A percentile compares a stretch with the other conserved stretches of the same genome.
These are phyloP conservation scores for Phylloporus sp. DNA, from an alignment of 768 basidiomycete species.

Conservation along the genomic window DNA sequence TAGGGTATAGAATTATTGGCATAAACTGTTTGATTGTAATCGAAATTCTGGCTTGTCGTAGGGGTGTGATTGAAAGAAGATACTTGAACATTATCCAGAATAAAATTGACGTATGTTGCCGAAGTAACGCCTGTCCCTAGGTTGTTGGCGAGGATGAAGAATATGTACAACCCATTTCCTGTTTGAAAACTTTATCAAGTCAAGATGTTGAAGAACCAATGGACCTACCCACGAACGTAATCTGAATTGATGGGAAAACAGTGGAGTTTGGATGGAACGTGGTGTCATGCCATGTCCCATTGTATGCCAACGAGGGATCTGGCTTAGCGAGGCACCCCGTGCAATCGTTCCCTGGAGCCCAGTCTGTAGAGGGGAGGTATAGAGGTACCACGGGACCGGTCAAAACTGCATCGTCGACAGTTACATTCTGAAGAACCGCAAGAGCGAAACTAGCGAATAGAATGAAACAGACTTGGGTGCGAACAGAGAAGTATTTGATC, in stretches of 20 bases:
- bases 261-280: not conserved
- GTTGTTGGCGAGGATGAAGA: constrained; percentile 15
- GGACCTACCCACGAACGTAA: constrained; percentile 13
- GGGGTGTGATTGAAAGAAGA: constrained; percentile 6
- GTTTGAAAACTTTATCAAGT: not conserved
- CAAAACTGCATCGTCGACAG: constrained; percentile 15
- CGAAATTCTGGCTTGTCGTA: not conserved
- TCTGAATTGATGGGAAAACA: not conserved
- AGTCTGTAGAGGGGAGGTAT: constrained; percentile 6
- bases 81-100: constrained; percentile 2
- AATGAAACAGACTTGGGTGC: not conserved
- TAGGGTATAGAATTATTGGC: not conserved
- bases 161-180: constrained; percentile 19
- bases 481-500: not conserved
- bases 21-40: constrained; percentile 17
- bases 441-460: constrained; percentile 1
- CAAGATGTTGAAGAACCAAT: not conserved
- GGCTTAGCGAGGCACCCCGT: not conserved
- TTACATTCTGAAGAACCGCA: constrained; percentile 13
- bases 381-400: constrained; percentile 10
- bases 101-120: constrained; percentile 6
- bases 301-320: constrained; percentile 1
- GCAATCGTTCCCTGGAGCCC: constrained; percentile 9
- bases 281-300: constrained; percentile 19
- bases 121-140: not conserved